Conservation (phyloP, 2,329 filamentous ascomycete species). For the Corniculantispora saksenae region DNA sequence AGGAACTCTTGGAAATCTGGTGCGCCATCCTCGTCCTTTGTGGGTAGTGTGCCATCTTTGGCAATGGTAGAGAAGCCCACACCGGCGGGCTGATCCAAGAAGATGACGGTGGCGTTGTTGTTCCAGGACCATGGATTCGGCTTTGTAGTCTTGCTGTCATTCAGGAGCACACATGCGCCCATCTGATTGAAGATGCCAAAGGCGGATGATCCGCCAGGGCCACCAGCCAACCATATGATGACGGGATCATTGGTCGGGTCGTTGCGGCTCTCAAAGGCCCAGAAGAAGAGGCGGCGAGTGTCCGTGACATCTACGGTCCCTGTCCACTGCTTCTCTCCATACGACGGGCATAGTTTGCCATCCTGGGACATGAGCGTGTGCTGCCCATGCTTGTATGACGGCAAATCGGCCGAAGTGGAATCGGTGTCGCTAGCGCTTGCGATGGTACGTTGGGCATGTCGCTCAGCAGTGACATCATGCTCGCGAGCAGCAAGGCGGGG, state of each 20-base stretch:
- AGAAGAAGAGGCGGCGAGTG: slow-evolving; percentile 19
- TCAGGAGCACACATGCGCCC: slow-evolving; percentile 55
- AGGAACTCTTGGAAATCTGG: slow-evolving; percentile 50
- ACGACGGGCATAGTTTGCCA: not conserved
- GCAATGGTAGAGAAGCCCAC: slow-evolving; percentile 53
- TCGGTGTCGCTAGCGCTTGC: no score
- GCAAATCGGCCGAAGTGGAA: no score
- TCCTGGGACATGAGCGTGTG: not conserved
- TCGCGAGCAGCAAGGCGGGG: no score
- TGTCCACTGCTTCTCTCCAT: slow-evolving; percentile 17
- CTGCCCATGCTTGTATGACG: not conserved
- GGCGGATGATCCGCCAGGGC: slow-evolving; percentile 53
- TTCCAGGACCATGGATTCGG: slow-evolving; percentile 62
- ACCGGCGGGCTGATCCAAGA: slow-evolving; percentile 53
- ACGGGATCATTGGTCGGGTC: slow-evolving; percentile 36
- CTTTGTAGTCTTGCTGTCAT: slow-evolving; percentile 49
- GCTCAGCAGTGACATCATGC: no score
- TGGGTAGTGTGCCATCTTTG: slow-evolving; percentile 32
- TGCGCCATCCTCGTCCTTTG: slow-evolving; percentile 38
- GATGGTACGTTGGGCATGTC: no score
- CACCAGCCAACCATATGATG: slow-evolving; percentile 55
- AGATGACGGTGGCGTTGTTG: slow-evolving; percentile 44
- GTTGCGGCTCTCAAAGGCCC: slow-evolving; percentile 34
- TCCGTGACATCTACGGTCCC: slow-evolving; percentile 19
- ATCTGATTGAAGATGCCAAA: slow-evolving; percentile 55